Evolutionary conservation across 768 basidiomycete genomes (phyloP).

Genomic region (Hemileccinum rubropunctum): DNA sequence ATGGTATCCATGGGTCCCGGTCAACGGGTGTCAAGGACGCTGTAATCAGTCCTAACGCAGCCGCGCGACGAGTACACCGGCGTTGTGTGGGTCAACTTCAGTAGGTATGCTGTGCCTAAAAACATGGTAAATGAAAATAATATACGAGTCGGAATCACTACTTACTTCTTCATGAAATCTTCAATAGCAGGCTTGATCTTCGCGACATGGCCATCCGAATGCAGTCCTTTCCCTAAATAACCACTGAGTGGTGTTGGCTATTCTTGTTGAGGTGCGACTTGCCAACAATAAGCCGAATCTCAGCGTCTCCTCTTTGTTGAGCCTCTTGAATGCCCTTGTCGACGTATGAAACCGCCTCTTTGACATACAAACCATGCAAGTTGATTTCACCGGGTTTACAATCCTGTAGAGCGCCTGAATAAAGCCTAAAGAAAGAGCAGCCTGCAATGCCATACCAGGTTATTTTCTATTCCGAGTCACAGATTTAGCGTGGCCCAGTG

Average conservation of each 20-base stretch:
- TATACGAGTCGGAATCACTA: neutral
- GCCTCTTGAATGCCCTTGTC: slow-evolving; percentile 72
- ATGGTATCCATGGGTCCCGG: neutral
- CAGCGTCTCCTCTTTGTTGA: slow-evolving; percentile 54
- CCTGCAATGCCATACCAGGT: slow-evolving; percentile 45
- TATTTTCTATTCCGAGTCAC: slow-evolving; percentile 55
- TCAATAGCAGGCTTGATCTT: slow-evolving; percentile 94
- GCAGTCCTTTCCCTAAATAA: slow-evolving; percentile 75
- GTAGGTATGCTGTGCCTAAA: slow-evolving; percentile 70
- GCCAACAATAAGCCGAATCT: slow-evolving; percentile 86
- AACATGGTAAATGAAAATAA: neutral
- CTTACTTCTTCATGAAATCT: slow-evolving; percentile 78
- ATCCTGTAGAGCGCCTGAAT: slow-evolving; percentile 40
- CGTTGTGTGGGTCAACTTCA: slow-evolving; percentile 74
- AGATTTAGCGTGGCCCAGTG: neutral
- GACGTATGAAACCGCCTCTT: slow-evolving; percentile 78
- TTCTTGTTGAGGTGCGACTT: slow-evolving; percentile 25
- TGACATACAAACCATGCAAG: slow-evolving; percentile 90
- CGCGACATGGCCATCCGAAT: slow-evolving; percentile 70
- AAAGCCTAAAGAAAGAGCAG: neutral
- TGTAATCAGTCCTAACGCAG: slow-evolving; percentile 13
- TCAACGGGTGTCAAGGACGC: neutral
- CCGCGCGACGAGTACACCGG: slow-evolving; percentile 81
- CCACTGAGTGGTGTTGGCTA: neutral
- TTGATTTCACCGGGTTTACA: slow-evolving; percentile 76